Conservation (phyloP, 2,329 filamentous ascomycete species). For the Epichloe coenophiala region DNA sequence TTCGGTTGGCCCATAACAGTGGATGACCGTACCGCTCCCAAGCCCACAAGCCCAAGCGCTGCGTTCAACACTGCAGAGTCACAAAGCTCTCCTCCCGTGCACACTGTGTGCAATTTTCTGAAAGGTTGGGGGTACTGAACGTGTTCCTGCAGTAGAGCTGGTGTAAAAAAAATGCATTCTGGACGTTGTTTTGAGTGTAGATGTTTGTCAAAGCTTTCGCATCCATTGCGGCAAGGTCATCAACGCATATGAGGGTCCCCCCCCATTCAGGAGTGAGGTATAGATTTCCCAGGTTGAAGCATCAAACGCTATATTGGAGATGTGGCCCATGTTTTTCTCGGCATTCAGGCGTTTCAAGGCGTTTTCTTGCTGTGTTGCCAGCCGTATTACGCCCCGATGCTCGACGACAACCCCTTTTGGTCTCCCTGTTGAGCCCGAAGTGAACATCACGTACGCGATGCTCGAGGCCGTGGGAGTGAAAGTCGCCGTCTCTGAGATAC, state of each 20-base stretch:
- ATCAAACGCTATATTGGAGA: slow-evolving; percentile 8
- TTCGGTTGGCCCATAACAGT: slow-evolving; percentile 10
- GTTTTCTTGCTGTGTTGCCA: not conserved
- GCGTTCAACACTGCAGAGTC: slow-evolving; percentile 2
- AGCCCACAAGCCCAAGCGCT: not conserved
- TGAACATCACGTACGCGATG: slow-evolving; percentile 12
- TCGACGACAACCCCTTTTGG: slow-evolving; percentile 12
- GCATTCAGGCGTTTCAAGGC: not conserved
- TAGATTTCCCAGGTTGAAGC: slow-evolving; percentile 6
- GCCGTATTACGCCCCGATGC: slow-evolving; percentile 7
- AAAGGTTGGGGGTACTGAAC: not conserved
- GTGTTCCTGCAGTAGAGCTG: not conserved
- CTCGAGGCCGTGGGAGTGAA: not conserved
- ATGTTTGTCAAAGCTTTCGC: not conserved
- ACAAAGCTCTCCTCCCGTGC: not conserved
- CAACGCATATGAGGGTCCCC: slow-evolving; percentile 5
- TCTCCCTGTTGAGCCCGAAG: slow-evolving; percentile 11
- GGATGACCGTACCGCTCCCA: slow-evolving; percentile 2
- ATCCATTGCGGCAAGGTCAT: slow-evolving; percentile 4
- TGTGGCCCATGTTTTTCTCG: not conserved
- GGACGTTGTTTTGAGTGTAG: not conserved
- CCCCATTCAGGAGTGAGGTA: slow-evolving; percentile 5
- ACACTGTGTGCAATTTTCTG: not conserved
- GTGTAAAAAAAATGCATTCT: not conserved
- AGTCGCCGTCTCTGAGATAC: not conserved